A percentile compares a stretch with the other conserved stretches of the same genome.
Evolutionary conservation across 202 grass and related monocot genomes (phyloP).

Genomic region (Hordeum pubiflorum): DNA sequence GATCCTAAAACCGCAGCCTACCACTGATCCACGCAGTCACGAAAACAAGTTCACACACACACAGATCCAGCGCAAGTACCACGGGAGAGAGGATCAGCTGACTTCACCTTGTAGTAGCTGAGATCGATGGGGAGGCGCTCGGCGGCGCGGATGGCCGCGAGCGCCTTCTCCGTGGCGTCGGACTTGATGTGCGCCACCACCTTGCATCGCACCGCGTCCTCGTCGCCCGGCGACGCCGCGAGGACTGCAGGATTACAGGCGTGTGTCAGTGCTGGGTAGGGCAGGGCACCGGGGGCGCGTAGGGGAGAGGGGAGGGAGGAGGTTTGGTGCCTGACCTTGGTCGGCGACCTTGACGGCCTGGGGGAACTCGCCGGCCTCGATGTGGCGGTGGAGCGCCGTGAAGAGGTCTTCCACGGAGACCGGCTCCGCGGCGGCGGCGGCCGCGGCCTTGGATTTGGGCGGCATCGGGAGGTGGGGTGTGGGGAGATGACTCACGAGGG

Average conservation of each 20-base stretch:
- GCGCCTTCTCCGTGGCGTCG: constrained; percentile 58
- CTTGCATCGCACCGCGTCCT: constrained; percentile 92
- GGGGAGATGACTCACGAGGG: background rate
- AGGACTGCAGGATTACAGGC: constrained; percentile 44
- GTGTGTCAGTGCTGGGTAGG: constrained; percentile 10
- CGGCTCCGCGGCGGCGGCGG: constrained; percentile 31
- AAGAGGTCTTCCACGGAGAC: constrained; percentile 79
- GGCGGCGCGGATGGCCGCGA: constrained; percentile 59
- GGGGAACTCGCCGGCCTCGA: constrained; percentile 36
- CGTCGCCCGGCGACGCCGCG: constrained; percentile 54
- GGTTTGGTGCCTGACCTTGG: constrained; percentile 48
- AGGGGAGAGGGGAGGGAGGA: background rate
- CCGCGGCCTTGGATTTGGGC: constrained; percentile 61
- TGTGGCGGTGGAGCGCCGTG: constrained; percentile 58
- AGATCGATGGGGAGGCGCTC: constrained; percentile 67
- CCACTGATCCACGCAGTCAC: background rate
- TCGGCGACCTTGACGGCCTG: constrained; percentile 73
- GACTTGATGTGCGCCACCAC: constrained; percentile 83
- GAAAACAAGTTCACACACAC: background rate
- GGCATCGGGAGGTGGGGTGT: constrained; percentile 44
- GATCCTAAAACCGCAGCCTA: background rate
- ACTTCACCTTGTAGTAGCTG: constrained; percentile 56
- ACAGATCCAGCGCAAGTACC: background rate
- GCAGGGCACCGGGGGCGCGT: background rate
- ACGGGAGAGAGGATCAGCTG: background rate